Conservation (phyloP, 2,329 filamentous ascomycete species). For the Fusarium sp. region DNA sequence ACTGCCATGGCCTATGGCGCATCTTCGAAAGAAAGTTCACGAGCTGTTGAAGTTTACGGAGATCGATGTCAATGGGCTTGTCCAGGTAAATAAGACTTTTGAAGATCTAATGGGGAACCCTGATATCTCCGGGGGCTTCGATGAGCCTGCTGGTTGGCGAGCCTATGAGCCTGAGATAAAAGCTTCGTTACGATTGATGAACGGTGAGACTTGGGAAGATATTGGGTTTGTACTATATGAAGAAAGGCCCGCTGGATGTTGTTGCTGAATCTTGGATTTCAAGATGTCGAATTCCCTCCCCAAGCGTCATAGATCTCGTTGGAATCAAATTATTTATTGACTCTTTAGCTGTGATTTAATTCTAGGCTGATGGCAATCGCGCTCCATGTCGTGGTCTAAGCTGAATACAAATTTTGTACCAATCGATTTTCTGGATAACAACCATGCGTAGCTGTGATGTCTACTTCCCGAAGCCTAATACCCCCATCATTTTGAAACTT, state of each 20-base stretch:
- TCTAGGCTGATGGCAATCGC: too few relatives aligned
- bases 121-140: background rate
- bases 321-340: too few relatives aligned
- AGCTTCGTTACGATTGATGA: background rate
- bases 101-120: background rate
- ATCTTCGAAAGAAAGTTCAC: background rate
- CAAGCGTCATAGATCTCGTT: too few relatives aligned
- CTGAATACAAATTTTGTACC: too few relatives aligned
- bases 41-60: background rate
- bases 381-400: too few relatives aligned
- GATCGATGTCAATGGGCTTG: background rate
- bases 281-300: too few relatives aligned
- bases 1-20: background rate
- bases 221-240: background rate
- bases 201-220: background rate
- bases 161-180: background rate
- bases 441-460: background rate
- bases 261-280: background rate
- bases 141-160: background rate
- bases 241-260: background rate
- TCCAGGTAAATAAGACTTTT: background rate
- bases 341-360: too few relatives aligned
- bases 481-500: conserved; percentile 3
- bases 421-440: background rate
- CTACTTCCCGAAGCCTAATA: background rate